Conservation (phyloP, 352 stramenopile species). For the Phytophthora vignae region DNA sequence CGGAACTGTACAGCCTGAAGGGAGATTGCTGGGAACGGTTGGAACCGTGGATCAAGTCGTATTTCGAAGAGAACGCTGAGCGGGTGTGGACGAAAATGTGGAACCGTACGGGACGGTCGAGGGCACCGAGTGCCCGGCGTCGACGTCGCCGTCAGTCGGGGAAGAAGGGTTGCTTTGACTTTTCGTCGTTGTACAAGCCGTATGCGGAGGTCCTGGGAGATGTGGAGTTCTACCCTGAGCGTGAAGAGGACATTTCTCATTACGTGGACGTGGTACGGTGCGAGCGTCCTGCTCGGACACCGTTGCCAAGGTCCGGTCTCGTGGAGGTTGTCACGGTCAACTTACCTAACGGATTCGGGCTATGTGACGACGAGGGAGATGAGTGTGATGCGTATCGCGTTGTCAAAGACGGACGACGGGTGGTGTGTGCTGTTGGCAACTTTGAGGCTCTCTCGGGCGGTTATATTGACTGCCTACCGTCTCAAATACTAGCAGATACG, state of each 20-base stretch:
- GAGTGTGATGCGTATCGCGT: no score
- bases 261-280: neutral
- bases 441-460: constrained; percentile 2
- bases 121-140: neutral
- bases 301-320: neutral
- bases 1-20: neutral
- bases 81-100: neutral
- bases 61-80: neutral
- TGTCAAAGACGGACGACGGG: neutral
- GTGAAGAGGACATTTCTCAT: constrained; percentile 2
- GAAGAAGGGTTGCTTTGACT: neutral
- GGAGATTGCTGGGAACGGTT: neutral
- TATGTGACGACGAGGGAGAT: neutral
- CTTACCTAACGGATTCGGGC: neutral
- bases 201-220: neutral
- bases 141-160: neutral
- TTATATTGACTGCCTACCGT: constrained; percentile 7
- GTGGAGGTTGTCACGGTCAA: no score
- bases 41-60: neutral
- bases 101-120: neutral
- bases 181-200: constrained; percentile 3
- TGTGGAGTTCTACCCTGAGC: neutral
- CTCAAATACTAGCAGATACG: constrained; percentile 6
- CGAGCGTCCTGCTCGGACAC: neutral
- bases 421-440: no score